Percentiles rank a stretch among this genome's conserved stretches.
These are phyloP conservation scores for Russula sp. DNA, from an alignment of 768 basidiomycete genomes.

Conservation along the genomic window DNA sequence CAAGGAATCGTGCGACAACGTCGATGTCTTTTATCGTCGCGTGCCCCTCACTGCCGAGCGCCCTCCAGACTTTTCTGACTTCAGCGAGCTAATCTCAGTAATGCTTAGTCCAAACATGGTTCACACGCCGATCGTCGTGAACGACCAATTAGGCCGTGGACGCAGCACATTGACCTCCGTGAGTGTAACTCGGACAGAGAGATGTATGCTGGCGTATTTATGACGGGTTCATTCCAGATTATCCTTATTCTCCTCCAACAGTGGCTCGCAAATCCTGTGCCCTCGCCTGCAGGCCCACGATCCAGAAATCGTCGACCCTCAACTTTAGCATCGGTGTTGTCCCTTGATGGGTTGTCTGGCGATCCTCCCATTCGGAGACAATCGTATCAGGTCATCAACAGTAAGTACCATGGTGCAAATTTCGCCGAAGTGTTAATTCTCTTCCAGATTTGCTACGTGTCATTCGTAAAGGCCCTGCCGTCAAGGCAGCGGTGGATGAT, in stretches of 20 bases:
- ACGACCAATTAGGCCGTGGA: slow-evolving; percentile 92
- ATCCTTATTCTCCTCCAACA: slow-evolving; percentile 77
- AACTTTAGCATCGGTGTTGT: slow-evolving; percentile 33
- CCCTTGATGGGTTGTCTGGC: slow-evolving; percentile 31
- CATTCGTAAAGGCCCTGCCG: slow-evolving; percentile 75
- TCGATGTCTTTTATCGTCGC: slow-evolving; percentile 71
- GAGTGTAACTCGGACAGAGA: slow-evolving; percentile 25
- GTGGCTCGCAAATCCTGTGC: slow-evolving; percentile 54
- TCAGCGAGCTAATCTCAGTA: slow-evolving; percentile 73
- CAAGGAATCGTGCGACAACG: slow-evolving; percentile 36
- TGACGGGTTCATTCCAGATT: slow-evolving; percentile 40
- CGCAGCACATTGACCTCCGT: slow-evolving; percentile 89
- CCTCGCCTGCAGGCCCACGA: slow-evolving; percentile 37
- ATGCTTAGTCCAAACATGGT: slow-evolving; percentile 62
- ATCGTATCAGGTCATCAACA: slow-evolving; percentile 87
- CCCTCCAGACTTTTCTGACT: slow-evolving; percentile 66
- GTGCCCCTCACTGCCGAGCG: slow-evolving; percentile 93
- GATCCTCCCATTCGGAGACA: slow-evolving; percentile 37
- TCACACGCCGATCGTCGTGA: slow-evolving; percentile 81
- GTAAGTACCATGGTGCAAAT: slow-evolving; percentile 38
- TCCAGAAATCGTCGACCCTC: slow-evolving; percentile 40
- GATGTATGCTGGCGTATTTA: background rate
- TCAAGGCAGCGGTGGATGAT: slow-evolving; percentile 82
- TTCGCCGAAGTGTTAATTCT: slow-evolving; percentile 13
- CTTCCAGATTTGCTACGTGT: slow-evolving; percentile 72